Base-by-base conservation (phyloP, 2,329 filamentous ascomycete species). In the Colletotrichum camelliae region DNA sequence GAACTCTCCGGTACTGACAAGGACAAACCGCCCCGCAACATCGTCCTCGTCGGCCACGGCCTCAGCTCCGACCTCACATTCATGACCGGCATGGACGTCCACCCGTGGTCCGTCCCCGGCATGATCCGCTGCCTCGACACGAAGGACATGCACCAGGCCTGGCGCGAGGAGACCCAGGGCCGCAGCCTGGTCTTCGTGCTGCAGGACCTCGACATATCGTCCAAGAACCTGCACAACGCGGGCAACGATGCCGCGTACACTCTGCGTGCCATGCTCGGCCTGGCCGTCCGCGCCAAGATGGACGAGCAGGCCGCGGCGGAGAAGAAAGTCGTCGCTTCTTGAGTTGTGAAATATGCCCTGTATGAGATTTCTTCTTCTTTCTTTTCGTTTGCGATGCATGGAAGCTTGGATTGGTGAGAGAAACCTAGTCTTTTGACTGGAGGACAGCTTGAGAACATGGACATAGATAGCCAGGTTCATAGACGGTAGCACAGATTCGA, bases 41-140 rank as follows among this genome's bases (percentile, higher is more conserved):
- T 98, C 60, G 87, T 98, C 29, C 87, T 98, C 16, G 91, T 98
- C 4, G 97, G 84, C 1, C 83, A 88, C 13, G 97, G 98, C 80
- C 86, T 98, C 75, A 85, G 86, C 1, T 95, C 94, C 80, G 88
- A 94, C 67, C 82, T 93, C 4, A 81, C 85, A 69, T 85, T 87
- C 15, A 84, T 91, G 15, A 84, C 87, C 9, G 84, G 86, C 7
- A 81, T 96, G 31, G 91, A 91, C 15, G 94, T 92, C 81, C 87
- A 93, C 71, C 82, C 91, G 4, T 81, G 86, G 77, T 85, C 86
- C 21, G 83, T 89, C 8, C 82, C 85, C 4, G 91, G 90, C 70
- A 86, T 95, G 21, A 76, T 92, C 29, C 93, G 95, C 74, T 85
- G 89, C 4, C 83, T 95, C 39, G 97, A 99, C 81, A 98, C 95